Conservation (phyloP, 1,284 basidiomycete genomes). For the Marasmius tenuissimus region DNA sequence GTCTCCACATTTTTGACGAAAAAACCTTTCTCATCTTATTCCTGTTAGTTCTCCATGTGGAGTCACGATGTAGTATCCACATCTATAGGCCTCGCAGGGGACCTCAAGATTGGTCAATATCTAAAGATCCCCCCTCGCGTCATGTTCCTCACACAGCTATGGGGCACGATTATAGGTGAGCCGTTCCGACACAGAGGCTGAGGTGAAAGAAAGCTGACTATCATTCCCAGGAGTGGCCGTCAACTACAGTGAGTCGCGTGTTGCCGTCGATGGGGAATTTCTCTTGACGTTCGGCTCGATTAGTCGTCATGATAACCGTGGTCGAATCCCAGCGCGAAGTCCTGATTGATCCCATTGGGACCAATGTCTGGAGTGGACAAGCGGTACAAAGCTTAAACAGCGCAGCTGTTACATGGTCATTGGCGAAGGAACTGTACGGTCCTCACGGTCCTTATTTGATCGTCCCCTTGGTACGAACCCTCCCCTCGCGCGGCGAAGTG, state of each 20-base stretch:
- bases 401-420: constrained; percentile 59
- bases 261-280: background rate
- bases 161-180: constrained; percentile 59
- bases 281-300: too few relatives aligned
- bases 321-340: constrained; percentile 47
- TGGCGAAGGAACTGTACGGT: constrained; percentile 46
- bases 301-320: constrained; percentile 48
- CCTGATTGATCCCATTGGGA: constrained; percentile 48
- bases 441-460: constrained; percentile 48
- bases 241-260: background rate
- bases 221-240: background rate
- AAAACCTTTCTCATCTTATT: background rate
- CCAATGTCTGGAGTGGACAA: constrained; percentile 54
- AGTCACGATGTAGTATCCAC: constrained; percentile 56
- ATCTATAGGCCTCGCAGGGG: constrained; percentile 50
- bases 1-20: constrained; percentile 18
- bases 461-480: constrained; percentile 40
- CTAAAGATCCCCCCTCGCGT: constrained; percentile 73
- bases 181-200: constrained; percentile 3
- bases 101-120: constrained; percentile 78
- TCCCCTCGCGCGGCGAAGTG: background rate
- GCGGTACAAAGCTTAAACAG: constrained; percentile 53
- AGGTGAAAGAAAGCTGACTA: background rate
- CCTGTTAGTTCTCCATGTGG: constrained; percentile 59
- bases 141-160: constrained; percentile 68